Conservation (phyloP, 2,329 filamentous ascomycete genomes). For the Trichophyton schoenleinii region DNA sequence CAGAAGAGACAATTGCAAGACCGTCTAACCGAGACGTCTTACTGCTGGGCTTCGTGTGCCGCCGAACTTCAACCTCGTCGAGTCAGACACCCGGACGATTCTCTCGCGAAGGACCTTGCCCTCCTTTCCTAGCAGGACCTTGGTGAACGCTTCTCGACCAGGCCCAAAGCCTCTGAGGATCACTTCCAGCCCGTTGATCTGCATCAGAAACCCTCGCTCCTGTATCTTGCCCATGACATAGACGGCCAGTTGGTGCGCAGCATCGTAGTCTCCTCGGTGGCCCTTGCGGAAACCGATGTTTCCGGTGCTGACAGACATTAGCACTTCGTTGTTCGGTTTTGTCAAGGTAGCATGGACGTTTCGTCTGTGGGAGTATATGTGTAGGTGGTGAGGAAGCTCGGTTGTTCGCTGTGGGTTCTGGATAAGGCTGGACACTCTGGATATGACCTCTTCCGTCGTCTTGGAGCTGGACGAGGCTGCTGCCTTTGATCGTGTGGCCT, state of each 20-base stretch:
- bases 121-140: conserved; percentile 77
- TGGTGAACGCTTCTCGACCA: conserved; percentile 78
- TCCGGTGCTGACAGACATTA: conserved; percentile 69
- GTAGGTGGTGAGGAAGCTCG: conserved; percentile 50
- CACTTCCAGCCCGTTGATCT: conserved; percentile 68
- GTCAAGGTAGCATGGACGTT: conserved; percentile 91
- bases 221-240: conserved; percentile 75
- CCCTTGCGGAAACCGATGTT: conserved; percentile 86
- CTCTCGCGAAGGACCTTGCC: conserved; percentile 61
- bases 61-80: conserved; percentile 88
- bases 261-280: conserved; percentile 71
- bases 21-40: conserved; percentile 59
- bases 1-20: conserved; percentile 5
- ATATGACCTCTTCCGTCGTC: conserved; percentile 2
- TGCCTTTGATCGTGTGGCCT: background rate
- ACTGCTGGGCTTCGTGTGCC: conserved; percentile 75
- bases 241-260: conserved; percentile 76
- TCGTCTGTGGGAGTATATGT: conserved; percentile 79
- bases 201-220: conserved; percentile 62
- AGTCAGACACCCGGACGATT: conserved; percentile 70
- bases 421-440: conserved; percentile 3
- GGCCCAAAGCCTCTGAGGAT: conserved; percentile 72
- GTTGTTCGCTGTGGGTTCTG: conserved; percentile 4
- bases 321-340: conserved; percentile 62
- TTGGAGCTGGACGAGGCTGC: background rate